A percentile compares a stretch with the other conserved stretches of the same genome.
These are phyloP conservation scores for Salix udensis DNA, from an alignment of 345 rosid species.

Conservation along the genomic window DNA sequence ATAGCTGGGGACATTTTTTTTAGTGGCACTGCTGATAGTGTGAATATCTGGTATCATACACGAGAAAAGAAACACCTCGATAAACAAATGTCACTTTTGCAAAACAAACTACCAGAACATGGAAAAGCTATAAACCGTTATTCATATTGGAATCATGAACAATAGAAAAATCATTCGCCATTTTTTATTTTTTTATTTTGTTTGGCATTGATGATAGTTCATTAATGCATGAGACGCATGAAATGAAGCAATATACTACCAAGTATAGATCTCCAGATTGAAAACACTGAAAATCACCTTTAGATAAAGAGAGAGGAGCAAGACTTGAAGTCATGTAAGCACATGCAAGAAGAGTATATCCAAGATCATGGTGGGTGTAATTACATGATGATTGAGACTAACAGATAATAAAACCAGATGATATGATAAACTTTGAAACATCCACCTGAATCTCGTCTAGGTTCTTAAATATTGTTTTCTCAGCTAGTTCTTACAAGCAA, in stretches of 20 bases:
- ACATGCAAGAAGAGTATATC: neutral
- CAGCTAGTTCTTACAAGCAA: neutral
- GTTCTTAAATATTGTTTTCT: neutral
- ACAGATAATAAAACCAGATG: neutral
- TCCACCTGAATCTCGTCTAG: neutral
- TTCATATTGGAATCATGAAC: no score
- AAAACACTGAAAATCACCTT: neutral
- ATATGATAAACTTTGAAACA: neutral
- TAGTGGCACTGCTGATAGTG: constrained; percentile 79
- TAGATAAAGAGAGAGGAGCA: neutral
- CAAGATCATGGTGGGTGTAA: neutral
- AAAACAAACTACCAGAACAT: neutral
- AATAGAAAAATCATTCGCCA: no score
- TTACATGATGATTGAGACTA: neutral
- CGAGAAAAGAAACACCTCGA: constrained; percentile 8
- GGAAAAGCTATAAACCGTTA: no score
- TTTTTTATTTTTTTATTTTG: neutral
- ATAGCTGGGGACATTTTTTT: constrained; percentile 61
- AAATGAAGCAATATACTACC: neutral
- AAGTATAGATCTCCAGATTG: neutral
- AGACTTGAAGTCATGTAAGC: neutral
- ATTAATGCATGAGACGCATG: neutral
- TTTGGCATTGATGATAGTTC: neutral
- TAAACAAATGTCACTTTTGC: neutral
- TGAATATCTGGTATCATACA: constrained; percentile 56